These are phyloP conservation scores for Kwoniella pini DNA, from an alignment of 768 basidiomycete genomes.

Conservation along the genomic window DNA sequence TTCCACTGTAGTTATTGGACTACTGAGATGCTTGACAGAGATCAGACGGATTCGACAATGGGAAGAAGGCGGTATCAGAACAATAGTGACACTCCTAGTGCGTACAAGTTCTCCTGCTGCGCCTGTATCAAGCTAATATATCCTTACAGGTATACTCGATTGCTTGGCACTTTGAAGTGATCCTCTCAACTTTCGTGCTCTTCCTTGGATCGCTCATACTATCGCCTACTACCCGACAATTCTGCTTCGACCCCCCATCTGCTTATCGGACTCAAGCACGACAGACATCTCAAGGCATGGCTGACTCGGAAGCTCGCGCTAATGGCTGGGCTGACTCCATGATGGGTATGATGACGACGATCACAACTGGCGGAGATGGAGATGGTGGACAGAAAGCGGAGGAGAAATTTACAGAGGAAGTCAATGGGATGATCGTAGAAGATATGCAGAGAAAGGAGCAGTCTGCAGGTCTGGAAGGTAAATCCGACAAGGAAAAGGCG, in stretches of 20 bases:
- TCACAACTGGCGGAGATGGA: conserved; percentile 41
- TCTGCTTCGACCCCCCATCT: conserved; percentile 49
- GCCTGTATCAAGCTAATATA: not conserved
- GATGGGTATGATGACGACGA: conserved; percentile 51
- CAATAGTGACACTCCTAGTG: conserved; percentile 50
- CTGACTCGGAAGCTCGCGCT: conserved; percentile 11
- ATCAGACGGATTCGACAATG: conserved; percentile 57
- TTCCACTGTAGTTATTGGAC: conserved; percentile 55
- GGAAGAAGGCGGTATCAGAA: conserved; percentile 54
- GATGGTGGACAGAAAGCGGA: conserved; percentile 19
- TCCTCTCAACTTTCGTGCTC: conserved; percentile 54
- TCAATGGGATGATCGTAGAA: conserved; percentile 41
- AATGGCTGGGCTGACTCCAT: conserved; percentile 15
- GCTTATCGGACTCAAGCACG: conserved; percentile 51
- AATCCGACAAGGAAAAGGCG: conserved; percentile 52
- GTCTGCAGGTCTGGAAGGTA: conserved; percentile 27
- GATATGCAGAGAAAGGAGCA: conserved; percentile 47
- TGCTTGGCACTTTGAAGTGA: conserved; percentile 56
- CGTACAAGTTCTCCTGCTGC: conserved; percentile 15
- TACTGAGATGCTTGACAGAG: conserved; percentile 54
- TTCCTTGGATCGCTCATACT: conserved; percentile 56
- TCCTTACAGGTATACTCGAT: conserved; percentile 51
- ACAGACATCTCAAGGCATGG: not conserved
- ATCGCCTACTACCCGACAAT: conserved; percentile 52
- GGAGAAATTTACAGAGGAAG: conserved; percentile 12